Percentiles rank a stretch among this genome's conserved stretches.
These are phyloP conservation scores for Cercospora citrullina DNA, from an alignment of 2,329 filamentous ascomycete genomes.

Conservation along the genomic window DNA sequence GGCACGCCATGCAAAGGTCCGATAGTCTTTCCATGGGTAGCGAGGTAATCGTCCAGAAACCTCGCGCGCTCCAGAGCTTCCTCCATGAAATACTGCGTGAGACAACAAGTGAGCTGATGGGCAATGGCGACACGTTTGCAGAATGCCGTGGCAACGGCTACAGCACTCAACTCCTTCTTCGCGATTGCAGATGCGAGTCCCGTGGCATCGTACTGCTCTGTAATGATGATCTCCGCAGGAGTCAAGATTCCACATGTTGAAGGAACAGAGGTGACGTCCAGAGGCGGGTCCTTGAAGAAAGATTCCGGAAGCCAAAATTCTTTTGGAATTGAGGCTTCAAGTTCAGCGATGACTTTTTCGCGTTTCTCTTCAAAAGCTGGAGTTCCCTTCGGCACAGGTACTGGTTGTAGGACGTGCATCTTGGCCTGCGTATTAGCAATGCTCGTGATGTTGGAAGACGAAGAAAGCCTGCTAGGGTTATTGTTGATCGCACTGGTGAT, in stretches of 20 bases:
- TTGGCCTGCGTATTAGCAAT: background rate
- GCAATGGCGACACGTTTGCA: constrained; percentile 25
- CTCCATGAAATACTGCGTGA: constrained; percentile 25
- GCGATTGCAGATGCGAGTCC: constrained; percentile 20
- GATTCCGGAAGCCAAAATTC: constrained; percentile 11
- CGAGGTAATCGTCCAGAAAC: constrained; percentile 22
- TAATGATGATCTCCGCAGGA: constrained; percentile 20
- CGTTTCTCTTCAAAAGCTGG: constrained; percentile 13
- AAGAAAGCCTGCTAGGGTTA: background rate
- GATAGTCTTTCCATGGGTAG: constrained; percentile 19
- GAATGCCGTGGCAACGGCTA: constrained; percentile 25
- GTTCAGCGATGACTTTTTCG: constrained; percentile 8
- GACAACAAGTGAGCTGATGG: constrained; percentile 26
- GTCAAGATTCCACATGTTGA: constrained; percentile 20
- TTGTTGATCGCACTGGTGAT: background rate
- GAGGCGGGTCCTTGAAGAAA: constrained; percentile 9
- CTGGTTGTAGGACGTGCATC: constrained; percentile 2
- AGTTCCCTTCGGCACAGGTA: constrained; percentile 9
- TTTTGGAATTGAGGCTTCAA: constrained; percentile 13
- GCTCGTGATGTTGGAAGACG: background rate
- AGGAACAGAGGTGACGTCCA: constrained; percentile 23
- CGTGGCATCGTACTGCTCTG: constrained; percentile 23
- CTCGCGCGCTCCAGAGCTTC: constrained; percentile 24
- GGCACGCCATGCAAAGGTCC: constrained; percentile 27
- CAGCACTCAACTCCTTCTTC: constrained; percentile 14